Conservation (phyloP, 2,329 filamentous ascomycete species). For the Akanthomyces muscarius region DNA sequence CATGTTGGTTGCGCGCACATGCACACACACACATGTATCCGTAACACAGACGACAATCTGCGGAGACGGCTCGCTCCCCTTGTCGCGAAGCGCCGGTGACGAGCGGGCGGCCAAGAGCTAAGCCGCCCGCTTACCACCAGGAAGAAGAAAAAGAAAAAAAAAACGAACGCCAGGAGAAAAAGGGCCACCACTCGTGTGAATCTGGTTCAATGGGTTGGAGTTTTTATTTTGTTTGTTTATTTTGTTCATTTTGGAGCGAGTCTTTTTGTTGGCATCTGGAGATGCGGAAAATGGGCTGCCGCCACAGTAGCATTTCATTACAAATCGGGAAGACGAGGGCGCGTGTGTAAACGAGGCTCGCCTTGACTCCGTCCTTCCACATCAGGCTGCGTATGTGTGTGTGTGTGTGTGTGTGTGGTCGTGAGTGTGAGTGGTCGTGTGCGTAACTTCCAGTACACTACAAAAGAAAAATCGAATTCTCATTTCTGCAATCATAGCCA, state of each 20-base stretch:
- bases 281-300: not conserved
- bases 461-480: not conserved
- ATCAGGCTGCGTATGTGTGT: not conserved
- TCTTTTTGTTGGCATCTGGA: too few relatives aligned
- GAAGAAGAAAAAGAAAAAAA: too few relatives aligned
- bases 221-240: too few relatives aligned
- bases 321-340: not conserved
- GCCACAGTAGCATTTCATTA: not conserved
- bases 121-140: too few relatives aligned
- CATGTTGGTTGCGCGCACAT: not conserved
- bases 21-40: too few relatives aligned
- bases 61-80: not conserved
- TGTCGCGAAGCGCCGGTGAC: conserved; percentile 8
- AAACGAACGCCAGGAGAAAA: too few relatives aligned
- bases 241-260: too few relatives aligned
- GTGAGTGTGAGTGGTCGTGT: not conserved
- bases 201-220: too few relatives aligned
- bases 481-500: not conserved
- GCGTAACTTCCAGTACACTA: not conserved
- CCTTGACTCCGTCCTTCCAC: not conserved
- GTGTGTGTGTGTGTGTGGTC: not conserved
- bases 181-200: too few relatives aligned
- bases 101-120: not conserved
- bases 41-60: too few relatives aligned
- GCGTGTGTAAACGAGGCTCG: not conserved